Percentiles rank a stretch among this genome's conserved stretches.
Conservation (phyloP, 306 rosid genomes). For the Quercus cerris region DNA sequence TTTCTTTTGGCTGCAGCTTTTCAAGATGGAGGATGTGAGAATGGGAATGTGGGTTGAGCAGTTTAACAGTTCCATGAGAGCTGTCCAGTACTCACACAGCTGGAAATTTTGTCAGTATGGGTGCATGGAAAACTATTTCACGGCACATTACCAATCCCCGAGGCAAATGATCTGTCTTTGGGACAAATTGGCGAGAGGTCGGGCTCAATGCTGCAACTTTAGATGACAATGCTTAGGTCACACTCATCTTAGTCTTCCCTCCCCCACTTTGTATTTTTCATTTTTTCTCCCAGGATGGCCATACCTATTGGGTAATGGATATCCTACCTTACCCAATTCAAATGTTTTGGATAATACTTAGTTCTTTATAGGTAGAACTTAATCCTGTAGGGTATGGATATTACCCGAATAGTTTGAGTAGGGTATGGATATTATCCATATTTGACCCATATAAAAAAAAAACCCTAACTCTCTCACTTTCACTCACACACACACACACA, state of each 20-base stretch:
- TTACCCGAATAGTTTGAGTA: too few relatives aligned
- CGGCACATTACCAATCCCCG: slow-evolving; percentile 98
- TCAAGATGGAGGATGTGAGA: slow-evolving; percentile 99
- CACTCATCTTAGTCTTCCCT: background rate
- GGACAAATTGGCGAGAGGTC: slow-evolving; percentile 81
- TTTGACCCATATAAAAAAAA: too few relatives aligned
- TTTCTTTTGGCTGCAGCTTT: slow-evolving; percentile 52
- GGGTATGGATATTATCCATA: too few relatives aligned
- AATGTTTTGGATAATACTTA: too few relatives aligned
- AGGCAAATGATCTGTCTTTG: slow-evolving; percentile 94
- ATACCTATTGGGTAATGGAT: too few relatives aligned
- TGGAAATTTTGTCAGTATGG: slow-evolving; percentile 99
- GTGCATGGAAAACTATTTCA: slow-evolving; percentile 81
- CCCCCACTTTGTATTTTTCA: background rate
- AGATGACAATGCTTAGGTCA: slow-evolving; percentile 39
- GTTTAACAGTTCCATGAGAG: slow-evolving; percentile 49
- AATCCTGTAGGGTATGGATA: too few relatives aligned
- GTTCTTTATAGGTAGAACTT: too few relatives aligned
- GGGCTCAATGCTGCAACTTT: slow-evolving; percentile 86
- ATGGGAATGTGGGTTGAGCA: slow-evolving; percentile 99
- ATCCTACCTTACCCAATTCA: too few relatives aligned
- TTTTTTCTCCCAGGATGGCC: background rate
- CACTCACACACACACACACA: too few relatives aligned
- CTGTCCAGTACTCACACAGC: slow-evolving; percentile 84
- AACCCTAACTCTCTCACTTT: too few relatives aligned